Percentiles rank a stretch among this genome's conserved stretches.
Conservation (phyloP, 306 rosid genomes). For the Luffa acutangula region DNA sequence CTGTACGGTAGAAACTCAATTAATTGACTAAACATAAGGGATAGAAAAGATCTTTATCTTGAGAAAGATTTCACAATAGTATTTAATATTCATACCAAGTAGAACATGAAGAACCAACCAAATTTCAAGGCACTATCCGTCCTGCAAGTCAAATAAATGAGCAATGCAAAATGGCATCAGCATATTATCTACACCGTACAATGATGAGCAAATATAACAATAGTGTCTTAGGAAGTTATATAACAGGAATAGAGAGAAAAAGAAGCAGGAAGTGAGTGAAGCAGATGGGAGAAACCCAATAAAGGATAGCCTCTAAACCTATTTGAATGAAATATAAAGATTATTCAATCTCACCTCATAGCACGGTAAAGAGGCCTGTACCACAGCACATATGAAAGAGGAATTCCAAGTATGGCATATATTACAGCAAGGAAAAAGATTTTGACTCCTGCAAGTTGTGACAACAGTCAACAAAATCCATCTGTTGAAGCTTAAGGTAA, state of each 20-base stretch:
- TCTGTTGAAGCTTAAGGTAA: not conserved
- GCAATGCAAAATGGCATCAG: not conserved
- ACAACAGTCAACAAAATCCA: conserved; percentile 16
- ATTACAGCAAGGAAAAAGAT: conserved; percentile 95
- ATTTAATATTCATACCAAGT: conserved; percentile 51
- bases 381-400: conserved; percentile 93
- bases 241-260: not conserved
- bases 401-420: conserved; percentile 79
- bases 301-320: not conserved
- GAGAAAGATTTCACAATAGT: conserved; percentile 5
- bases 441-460: conserved; percentile 55
- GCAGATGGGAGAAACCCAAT: not conserved
- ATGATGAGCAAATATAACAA: not conserved
- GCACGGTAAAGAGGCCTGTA: conserved; percentile 97
- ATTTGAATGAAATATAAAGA: not conserved
- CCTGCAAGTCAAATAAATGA: conserved; percentile 42
- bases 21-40: conserved; percentile 5
- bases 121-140: conserved; percentile 95
- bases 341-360: conserved; percentile 47
- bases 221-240: not conserved
- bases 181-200: not conserved
- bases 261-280: not conserved
- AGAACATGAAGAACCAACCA: conserved; percentile 91
- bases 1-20: conserved; percentile 40
- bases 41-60: not conserved